Evolutionary conservation across 2,329 filamentous ascomycete species (phyloP).

Genomic region (Aspergillus uvarum): DNA sequence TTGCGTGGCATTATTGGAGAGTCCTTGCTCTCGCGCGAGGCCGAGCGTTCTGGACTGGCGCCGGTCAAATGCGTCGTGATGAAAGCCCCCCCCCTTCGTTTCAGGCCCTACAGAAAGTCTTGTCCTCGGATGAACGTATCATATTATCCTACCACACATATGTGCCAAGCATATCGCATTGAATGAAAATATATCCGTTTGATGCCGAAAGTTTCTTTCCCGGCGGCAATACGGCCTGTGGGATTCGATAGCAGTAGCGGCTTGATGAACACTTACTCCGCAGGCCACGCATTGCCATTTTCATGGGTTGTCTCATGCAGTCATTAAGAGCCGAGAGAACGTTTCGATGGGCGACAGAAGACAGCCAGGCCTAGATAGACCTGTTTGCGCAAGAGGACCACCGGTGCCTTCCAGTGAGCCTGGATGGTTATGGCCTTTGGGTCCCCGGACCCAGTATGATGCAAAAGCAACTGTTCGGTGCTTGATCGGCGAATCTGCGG

Average conservation of each 20-base stretch:
- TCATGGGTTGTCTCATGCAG: not conserved
- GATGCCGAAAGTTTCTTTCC: not conserved
- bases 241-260: not conserved
- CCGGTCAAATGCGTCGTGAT: not conserved
- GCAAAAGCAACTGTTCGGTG: not conserved
- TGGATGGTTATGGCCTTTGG: not conserved
- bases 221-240: not conserved
- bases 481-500: not conserved
- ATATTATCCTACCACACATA: not conserved
- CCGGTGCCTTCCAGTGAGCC: not conserved
- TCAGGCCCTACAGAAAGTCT: not conserved
- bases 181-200: not conserved
- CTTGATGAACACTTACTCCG: not conserved
- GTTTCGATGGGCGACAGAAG: not conserved
- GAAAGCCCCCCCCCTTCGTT: not conserved
- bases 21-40: not conserved
- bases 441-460: not conserved
- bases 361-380: not conserved
- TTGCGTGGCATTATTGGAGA: not conserved
- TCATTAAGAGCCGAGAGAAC: not conserved
- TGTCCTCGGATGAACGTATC: not conserved
- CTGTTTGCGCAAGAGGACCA: not conserved
- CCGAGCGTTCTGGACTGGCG: not conserved
- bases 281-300: not conserved
- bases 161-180: no score